Evolutionary conservation across 352 stramenopile genomes (phyloP).

Genomic region (Poterioochromonas sp.): DNA sequence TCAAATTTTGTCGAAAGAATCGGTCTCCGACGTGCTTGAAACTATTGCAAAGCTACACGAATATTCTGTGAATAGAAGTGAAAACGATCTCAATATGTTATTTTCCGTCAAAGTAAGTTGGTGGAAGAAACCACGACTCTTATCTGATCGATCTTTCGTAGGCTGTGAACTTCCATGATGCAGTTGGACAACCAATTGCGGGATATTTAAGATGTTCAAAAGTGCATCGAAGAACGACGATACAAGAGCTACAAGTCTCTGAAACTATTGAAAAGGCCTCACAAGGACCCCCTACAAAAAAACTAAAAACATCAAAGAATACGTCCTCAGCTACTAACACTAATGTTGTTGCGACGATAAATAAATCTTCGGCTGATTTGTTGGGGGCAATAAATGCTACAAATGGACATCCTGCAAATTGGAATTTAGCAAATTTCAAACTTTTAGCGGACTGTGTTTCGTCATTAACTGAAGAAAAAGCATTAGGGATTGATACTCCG

Average conservation of each 20-base stretch:
- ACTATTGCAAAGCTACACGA: background rate
- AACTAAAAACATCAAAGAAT: no score
- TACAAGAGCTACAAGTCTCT: background rate
- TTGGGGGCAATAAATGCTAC: background rate
- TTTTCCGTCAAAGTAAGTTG: background rate
- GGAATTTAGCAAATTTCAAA: slow-evolving; percentile 26
- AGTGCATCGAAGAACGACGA: slow-evolving; percentile 7
- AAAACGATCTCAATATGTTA: background rate
- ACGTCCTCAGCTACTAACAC: no score
- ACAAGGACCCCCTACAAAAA: no score
- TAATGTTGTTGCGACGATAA: no score
- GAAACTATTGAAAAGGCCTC: background rate
- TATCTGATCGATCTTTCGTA: background rate
- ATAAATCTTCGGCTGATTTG: background rate
- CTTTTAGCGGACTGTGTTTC: slow-evolving; percentile 11
- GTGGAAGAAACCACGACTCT: background rate
- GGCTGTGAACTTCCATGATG: slow-evolving; percentile 7
- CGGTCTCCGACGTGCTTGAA: background rate
- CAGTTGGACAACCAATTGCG: background rate
- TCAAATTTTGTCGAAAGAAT: slow-evolving; percentile 2
- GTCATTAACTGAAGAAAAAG: background rate
- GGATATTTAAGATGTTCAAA: slow-evolving; percentile 28
- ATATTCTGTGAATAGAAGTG: background rate
- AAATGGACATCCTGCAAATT: background rate
- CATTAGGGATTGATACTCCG: background rate